A percentile compares a stretch with the other conserved stretches of the same genome.
phyloP scores from a whole-genome alignment of 768 basidiomycete species.

The Lactarius pseudohatsudake region DNA sequence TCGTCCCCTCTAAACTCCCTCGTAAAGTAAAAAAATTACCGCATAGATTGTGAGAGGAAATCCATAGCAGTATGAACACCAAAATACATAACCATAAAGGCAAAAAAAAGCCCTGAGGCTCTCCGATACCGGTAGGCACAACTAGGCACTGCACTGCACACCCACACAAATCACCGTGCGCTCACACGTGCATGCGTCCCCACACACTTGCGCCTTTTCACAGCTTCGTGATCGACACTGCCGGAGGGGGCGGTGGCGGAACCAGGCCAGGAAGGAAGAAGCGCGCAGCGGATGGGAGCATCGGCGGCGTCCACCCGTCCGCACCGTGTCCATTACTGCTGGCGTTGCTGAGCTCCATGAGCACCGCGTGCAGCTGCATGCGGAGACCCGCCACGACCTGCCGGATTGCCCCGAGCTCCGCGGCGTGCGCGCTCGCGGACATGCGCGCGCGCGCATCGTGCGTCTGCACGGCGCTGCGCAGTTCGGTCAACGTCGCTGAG shows the following conservation, averaged over 20 bases:
- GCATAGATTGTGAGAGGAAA: background rate
- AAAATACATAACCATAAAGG: no score
- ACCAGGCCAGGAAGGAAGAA: slow-evolving; percentile 12
- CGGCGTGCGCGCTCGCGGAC: slow-evolving; percentile 23
- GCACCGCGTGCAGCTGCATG: slow-evolving; percentile 28
- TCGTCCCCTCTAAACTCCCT: background rate
- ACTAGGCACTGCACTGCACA: background rate
- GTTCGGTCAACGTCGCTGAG: slow-evolving; percentile 10
- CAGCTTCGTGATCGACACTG: slow-evolving; percentile 19
- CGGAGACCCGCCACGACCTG: slow-evolving; percentile 27
- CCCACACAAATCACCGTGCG: slow-evolving; percentile 3
- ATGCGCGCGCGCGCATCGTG: slow-evolving; percentile 29
- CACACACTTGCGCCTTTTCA: background rate
- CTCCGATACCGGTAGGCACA: background rate
- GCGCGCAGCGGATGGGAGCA: background rate
- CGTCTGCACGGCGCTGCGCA: slow-evolving; percentile 25
- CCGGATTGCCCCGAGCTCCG: slow-evolving; percentile 28
- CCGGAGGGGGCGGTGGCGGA: background rate
- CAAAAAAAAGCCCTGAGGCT: background rate
- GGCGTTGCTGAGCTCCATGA: slow-evolving; percentile 27
- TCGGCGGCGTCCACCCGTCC: slow-evolving; percentile 5
- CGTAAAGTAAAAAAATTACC: slow-evolving; percentile 1
- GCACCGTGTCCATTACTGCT: background rate
- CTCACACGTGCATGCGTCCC: background rate
- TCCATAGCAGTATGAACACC: no score